Evolutionary conservation across 2,329 filamentous ascomycete species (phyloP).

Genomic region (Allantophomopsis lycopodina): DNA sequence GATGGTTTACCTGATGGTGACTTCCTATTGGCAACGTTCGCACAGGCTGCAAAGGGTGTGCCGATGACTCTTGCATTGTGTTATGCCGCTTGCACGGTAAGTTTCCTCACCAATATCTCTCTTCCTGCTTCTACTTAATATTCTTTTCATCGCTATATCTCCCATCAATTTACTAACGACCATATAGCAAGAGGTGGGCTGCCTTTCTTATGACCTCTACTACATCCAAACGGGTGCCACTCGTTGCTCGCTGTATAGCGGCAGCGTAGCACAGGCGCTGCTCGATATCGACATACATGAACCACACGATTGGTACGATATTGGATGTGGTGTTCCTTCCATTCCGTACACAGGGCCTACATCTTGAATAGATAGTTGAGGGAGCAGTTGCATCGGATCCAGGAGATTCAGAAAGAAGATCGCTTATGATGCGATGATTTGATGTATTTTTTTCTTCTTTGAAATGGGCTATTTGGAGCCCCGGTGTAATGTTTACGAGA

Average conservation of each 20-base stretch:
- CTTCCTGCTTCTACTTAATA: background rate
- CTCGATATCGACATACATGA: constrained; percentile 8
- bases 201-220: background rate
- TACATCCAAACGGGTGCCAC: constrained; percentile 5
- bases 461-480: too few relatives aligned
- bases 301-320: constrained; percentile 13
- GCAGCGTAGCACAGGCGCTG: constrained; percentile 10
- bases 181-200: too few relatives aligned
- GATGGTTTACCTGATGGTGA: constrained; percentile 20
- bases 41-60: constrained; percentile 19
- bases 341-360: too few relatives aligned
- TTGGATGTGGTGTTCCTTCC: constrained; percentile 7
- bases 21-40: constrained; percentile 25
- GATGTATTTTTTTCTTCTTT: too few relatives aligned
- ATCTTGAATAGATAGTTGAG: background rate
- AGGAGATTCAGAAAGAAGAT: too few relatives aligned
- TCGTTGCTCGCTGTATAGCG: constrained; percentile 12
- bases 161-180: too few relatives aligned
- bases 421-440: too few relatives aligned
- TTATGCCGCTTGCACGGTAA: constrained; percentile 25
- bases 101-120: background rate
- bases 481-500: too few relatives aligned
- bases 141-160: background rate
- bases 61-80: constrained; percentile 25
- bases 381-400: too few relatives aligned